Evolutionary conservation across 495 filamentous ascomycete species (phyloP).

Genomic region (Hypomontagnella submonticulosa): DNA sequence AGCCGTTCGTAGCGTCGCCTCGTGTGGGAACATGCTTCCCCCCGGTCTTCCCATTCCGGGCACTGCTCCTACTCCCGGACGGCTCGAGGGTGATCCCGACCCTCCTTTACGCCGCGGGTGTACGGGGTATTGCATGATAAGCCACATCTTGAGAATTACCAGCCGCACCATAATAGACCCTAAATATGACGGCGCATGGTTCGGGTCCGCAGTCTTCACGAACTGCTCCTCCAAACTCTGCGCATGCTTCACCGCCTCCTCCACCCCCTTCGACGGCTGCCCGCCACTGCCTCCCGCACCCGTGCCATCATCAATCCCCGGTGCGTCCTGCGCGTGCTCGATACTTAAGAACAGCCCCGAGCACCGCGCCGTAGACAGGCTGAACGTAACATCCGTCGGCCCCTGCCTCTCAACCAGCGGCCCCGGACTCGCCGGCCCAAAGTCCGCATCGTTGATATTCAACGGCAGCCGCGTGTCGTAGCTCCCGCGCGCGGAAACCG

Average conservation of each 20-base stretch:
- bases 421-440: constrained; percentile 64
- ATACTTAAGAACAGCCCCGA: constrained; percentile 60
- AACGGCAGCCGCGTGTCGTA: constrained; percentile 72
- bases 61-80: not conserved
- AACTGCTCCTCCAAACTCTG: constrained; percentile 47
- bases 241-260: constrained; percentile 43
- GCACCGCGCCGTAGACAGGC: constrained; percentile 66
- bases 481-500: constrained; percentile 67
- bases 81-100: not conserved
- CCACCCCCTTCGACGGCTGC: constrained; percentile 32
- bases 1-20: constrained; percentile 49
- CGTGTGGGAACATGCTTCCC: constrained; percentile 27
- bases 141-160: constrained; percentile 72
- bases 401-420: constrained; percentile 62
- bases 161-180: constrained; percentile 56
- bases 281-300: not conserved
- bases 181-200: constrained; percentile 39
- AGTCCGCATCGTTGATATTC: constrained; percentile 78
- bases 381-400: constrained; percentile 77
- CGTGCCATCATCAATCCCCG: constrained; percentile 1
- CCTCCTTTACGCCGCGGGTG: constrained; percentile 41
- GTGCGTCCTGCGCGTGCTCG: constrained; percentile 39
- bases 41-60: no score
- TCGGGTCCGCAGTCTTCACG: constrained; percentile 41
- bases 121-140: constrained; percentile 71